phyloP scores from a whole-genome alignment of 2,329 filamentous ascomycete species.

The Venturia asperata region DNA sequence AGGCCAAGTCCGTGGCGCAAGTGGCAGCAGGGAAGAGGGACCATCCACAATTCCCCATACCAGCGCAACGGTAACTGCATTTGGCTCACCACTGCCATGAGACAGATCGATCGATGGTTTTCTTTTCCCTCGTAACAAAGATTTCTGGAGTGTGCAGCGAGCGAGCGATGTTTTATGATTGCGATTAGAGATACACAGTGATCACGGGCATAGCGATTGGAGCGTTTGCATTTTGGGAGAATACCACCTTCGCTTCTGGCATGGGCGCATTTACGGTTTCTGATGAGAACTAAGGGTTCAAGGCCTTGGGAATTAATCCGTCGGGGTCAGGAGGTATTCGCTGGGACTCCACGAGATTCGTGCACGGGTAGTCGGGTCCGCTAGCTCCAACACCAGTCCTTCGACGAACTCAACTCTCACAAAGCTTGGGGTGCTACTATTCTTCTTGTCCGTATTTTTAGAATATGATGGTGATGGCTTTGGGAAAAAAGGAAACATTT shows the following conservation, averaged over 20 bases:
- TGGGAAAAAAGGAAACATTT: neutral
- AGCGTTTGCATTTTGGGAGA: neutral
- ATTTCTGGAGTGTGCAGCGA: neutral
- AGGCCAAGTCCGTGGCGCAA: neutral
- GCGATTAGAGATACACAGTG: neutral
- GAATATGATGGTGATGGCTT: neutral
- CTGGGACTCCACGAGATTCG: neutral
- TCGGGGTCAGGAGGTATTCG: neutral
- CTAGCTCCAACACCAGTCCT: neutral
- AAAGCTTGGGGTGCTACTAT: neutral
- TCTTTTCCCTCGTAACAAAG: neutral
- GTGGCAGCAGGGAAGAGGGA: neutral
- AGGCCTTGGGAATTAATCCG: neutral
- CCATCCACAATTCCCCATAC: neutral
- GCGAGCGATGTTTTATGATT: neutral
- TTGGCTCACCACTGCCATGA: neutral
- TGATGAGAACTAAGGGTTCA: constrained; percentile 6
- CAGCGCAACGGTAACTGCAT: constrained; percentile 4
- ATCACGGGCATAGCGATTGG: constrained; percentile 6
- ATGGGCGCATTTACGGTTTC: neutral
- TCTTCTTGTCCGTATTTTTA: neutral
- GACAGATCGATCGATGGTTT: neutral
- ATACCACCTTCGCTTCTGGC: constrained; percentile 12
- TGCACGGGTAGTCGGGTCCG: neutral
- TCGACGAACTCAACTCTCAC: neutral